A percentile compares a stretch with the other conserved stretches of the same genome.
phyloP scores from a whole-genome alignment of 1,139 yeast genomes.

The Debaryomyces fabryi region DNA sequence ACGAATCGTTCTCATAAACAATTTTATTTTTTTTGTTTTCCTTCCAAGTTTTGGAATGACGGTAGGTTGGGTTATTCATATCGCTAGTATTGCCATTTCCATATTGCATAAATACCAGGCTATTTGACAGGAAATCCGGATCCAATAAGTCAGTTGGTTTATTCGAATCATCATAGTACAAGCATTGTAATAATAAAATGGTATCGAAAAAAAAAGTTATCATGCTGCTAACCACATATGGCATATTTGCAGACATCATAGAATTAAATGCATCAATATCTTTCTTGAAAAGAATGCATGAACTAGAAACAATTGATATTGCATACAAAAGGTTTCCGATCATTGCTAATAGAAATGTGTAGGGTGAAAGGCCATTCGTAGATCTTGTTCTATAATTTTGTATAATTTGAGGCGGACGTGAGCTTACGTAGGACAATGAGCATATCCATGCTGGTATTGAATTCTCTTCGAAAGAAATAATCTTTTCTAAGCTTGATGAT shows the following conservation, averaged over 20 bases:
- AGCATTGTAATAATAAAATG: neutral
- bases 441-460: constrained; percentile 73
- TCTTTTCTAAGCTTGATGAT: neutral
- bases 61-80: neutral
- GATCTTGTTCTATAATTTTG: constrained; percentile 34
- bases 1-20: constrained; percentile 1
- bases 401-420: constrained; percentile 78
- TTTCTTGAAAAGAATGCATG: constrained; percentile 21
- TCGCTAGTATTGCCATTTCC: neutral
- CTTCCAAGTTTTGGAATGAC: neutral
- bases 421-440: constrained; percentile 66
- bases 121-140: neutral
- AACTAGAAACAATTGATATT: constrained; percentile 33
- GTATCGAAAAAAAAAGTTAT: constrained; percentile 25
- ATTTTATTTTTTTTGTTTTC: neutral
- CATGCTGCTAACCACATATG: constrained; percentile 39
- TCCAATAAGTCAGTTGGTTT: neutral
- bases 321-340: constrained; percentile 41
- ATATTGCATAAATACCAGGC: neutral
- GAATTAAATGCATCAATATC: constrained; percentile 11
- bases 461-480: constrained; percentile 36
- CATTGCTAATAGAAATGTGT: constrained; percentile 40
- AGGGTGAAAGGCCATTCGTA: constrained; percentile 41
- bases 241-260: constrained; percentile 31
- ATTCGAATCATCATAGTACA: neutral